Conservation (phyloP, 257 asterid species). For the Scutellaria galericulata region DNA sequence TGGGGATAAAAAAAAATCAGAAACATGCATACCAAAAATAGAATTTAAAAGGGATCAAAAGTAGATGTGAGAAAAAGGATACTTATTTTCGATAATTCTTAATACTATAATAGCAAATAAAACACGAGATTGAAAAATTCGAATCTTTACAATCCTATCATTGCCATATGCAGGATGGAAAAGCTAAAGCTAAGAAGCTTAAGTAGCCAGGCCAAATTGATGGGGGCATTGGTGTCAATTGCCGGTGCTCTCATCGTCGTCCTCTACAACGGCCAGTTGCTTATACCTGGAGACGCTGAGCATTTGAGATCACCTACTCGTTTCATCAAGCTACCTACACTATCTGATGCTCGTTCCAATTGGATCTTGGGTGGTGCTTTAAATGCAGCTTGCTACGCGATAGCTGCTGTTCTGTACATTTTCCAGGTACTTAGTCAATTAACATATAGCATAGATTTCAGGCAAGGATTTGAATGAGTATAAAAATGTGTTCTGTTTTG, state of each 20-base stretch:
- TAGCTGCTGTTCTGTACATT: constrained; percentile 46
- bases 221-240: constrained; percentile 49
- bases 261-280: constrained; percentile 48
- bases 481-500: background rate
- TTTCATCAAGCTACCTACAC: background rate
- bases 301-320: background rate
- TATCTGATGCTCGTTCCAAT: constrained; percentile 28
- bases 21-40: too few relatives aligned
- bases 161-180: constrained; percentile 57
- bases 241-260: constrained; percentile 57
- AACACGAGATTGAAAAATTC: too few relatives aligned
- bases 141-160: too few relatives aligned
- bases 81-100: too few relatives aligned
- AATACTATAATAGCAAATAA: too few relatives aligned
- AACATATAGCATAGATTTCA: background rate
- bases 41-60: too few relatives aligned
- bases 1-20: too few relatives aligned
- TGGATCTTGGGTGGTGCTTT: constrained; percentile 53
- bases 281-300: constrained; percentile 14
- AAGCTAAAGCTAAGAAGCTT: constrained; percentile 39
- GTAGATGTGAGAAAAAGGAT: too few relatives aligned
- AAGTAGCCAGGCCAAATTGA: constrained; percentile 45
- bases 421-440: constrained; percentile 40
- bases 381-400: constrained; percentile 32
- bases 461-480: background rate